Evolutionary conservation across 2,329 filamentous ascomycete genomes (phyloP).

Genomic region (Ascochyta rabiei): DNA sequence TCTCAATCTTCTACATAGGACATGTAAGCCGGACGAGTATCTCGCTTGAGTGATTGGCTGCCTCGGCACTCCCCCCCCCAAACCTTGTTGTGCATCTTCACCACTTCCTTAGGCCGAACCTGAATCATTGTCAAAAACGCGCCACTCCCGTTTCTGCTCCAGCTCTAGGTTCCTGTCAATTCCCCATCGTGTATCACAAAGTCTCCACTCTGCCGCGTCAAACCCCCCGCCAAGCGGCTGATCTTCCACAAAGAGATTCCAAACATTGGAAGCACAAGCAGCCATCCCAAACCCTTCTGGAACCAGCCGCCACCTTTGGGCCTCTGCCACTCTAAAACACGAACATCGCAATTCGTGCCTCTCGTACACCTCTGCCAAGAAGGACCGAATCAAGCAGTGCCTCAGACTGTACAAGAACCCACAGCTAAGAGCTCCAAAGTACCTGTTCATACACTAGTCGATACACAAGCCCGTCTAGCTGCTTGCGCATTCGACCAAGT

Average conservation of each 20-base stretch:
- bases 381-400: slow-evolving; percentile 26
- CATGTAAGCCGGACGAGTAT: slow-evolving; percentile 20
- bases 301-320: slow-evolving; percentile 16
- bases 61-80: slow-evolving; percentile 26
- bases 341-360: slow-evolving; percentile 21
- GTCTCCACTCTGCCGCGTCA: slow-evolving; percentile 41
- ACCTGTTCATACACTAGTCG: slow-evolving; percentile 31
- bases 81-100: slow-evolving; percentile 14
- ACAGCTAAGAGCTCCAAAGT: slow-evolving; percentile 32
- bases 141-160: slow-evolving; percentile 16
- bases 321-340: slow-evolving; percentile 22
- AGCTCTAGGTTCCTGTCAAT: slow-evolving; percentile 17
- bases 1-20: slow-evolving; percentile 23
- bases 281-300: slow-evolving; percentile 29
- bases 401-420: slow-evolving; percentile 17
- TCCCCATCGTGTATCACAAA: slow-evolving; percentile 22
- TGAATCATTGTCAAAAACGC: slow-evolving; percentile 14
- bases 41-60: slow-evolving; percentile 20
- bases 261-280: slow-evolving; percentile 33
- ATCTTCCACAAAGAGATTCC: slow-evolving; percentile 31
- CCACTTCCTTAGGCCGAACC: slow-evolving; percentile 7
- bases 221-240: slow-evolving; percentile 30
- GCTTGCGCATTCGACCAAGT: slow-evolving; percentile 30
- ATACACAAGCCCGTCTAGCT: slow-evolving; percentile 27
- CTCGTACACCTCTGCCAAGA: slow-evolving; percentile 34